These are phyloP conservation scores for Penstemon davidsonii DNA, from an alignment of 257 asterid species.

Conservation along the genomic window DNA sequence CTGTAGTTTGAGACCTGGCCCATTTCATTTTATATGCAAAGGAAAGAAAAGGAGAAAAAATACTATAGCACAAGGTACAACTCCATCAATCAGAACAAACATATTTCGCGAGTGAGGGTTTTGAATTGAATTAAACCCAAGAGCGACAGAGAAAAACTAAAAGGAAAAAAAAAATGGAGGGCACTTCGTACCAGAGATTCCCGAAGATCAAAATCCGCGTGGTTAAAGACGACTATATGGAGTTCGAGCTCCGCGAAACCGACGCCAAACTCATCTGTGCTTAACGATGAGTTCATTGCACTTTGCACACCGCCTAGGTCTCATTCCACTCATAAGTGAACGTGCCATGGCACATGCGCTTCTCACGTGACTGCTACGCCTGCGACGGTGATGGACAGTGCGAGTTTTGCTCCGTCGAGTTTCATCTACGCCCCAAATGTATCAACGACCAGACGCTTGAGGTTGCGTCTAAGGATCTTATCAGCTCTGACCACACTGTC, in stretches of 20 bases:
- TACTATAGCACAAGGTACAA: too few species aligned
- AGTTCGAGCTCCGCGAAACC: conserved; percentile 94
- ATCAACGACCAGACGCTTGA: conserved; percentile 78
- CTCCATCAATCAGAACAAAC: too few species aligned
- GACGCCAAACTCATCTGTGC: conserved; percentile 90
- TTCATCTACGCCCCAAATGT: conserved; percentile 78
- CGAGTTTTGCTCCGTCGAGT: conserved; percentile 97
- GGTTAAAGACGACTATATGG: conserved; percentile 62
- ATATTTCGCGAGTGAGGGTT: too few species aligned
- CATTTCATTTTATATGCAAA: too few species aligned
- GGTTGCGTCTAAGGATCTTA: conserved; percentile 85
- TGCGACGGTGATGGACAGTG: conserved; percentile 99
- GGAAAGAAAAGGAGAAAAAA: too few species aligned
- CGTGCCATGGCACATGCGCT: conserved; percentile 97
- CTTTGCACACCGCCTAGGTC: conserved; percentile 95
- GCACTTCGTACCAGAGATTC: conserved; percentile 79
- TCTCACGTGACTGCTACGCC: conserved; percentile 95
- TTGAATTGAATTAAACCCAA: neutral
- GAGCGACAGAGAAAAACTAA: conserved; percentile 4
- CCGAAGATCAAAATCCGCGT: conserved; percentile 84
- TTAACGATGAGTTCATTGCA: conserved; percentile 91
- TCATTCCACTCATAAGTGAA: conserved; percentile 79
- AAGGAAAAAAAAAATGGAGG: conserved; percentile 46
- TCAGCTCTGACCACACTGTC: conserved; percentile 89
- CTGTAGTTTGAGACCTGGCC: too few species aligned